Evolutionary conservation across 192 early-diverging fungal species (phyloP), one percentile per base, ranked within the genome.

Genomic region (Coemansia sp.): DNA sequence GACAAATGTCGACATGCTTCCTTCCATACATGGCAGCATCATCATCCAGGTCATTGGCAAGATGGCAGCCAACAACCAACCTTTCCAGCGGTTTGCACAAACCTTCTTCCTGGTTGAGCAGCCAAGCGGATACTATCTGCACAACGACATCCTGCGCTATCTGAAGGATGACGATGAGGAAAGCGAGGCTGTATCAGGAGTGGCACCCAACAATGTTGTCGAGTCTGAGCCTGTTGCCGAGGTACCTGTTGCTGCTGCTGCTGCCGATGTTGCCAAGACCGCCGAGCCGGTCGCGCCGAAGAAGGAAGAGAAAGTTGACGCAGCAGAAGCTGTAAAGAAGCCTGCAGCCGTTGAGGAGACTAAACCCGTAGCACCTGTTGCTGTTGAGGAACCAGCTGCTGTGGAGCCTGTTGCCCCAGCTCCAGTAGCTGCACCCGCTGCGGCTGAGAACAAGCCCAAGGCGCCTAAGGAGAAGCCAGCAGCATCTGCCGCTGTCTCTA

Each of bases 61-160:
- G 72, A 89, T 96, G 86, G 90, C 93, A 65, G 93, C 93, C 85
- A 86, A 87, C 58, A 88, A 84, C 48, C 86, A 86, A 49, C 66
- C 88, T 16, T 86, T 88, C 32, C 90, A 90, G 79, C 91, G 93
- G 68, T 97, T 97, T 69, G 89, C 85, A 27, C 95, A 96, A 67
- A 94, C 94, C 25, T 95, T 97, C 74, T 87, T 94, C 62, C 78
- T 97, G 53, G 95, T 90, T 48, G 84, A 90, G 73, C 94, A 94
- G 72, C 89, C 89, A 19, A 84, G 84, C 50, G 93, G 93, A n/a
- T 97, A 93, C 81, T 96, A 92, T 69, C 93, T 97, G 24, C 77
- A 89, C 78, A 94, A 94, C 67, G 93, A 96, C 71, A 94, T 97
- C 60, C 90, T 97, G 84, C 90, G 95, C 60, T 96, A 90, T 82